Evolutionary conservation across 305 asterid genomes (phyloP), one percentile per base, ranked within the genome.

Genomic region (Andrographis paniculata): DNA sequence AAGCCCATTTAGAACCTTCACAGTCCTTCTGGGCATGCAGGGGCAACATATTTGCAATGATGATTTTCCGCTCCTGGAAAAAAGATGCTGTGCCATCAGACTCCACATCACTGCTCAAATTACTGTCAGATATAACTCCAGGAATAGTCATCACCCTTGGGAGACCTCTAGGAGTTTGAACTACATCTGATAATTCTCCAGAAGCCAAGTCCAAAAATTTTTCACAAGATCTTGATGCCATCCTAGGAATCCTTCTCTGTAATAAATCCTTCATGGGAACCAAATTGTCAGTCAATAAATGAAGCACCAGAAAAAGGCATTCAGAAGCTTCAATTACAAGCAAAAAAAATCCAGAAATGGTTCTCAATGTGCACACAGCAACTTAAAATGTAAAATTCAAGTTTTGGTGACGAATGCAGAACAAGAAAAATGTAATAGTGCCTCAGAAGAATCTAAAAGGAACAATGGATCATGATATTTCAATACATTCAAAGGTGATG

Each of bases 11-110:
- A 45, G 55, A 66, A 46, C 70, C 56, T 24, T 37, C 68, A 12
- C 22, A 18, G 62, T 79, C 89, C 64, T 62, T 79, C 52, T 53
- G 74, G 12, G 86, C 74, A 50, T 76, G 64, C 68, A 82, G 58
- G 57, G 94, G 94, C 43, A 82, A 49, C 84, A 76, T 79, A 63
- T 82, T 79, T 45, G 86, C 83, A 15, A 82, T 86, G 18, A 82
- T 22, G 41, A 82, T 76, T 70, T 59, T 79, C 20, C 89, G 65
- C 49, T 68, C 79, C 20, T 30, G 68, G 48, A 42, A 50, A 45
- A 61, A 63, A 39, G 79, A 65, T 46, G 84, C 54, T 42, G 62
- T 19, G 60, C 64, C 47, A 47, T 75, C 80, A 15, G 78, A 73
- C 55, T 78, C 87, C 21, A 61, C 82, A 30, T 73, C 79, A 45